A percentile compares a stretch with the other conserved stretches of the same genome.
These are phyloP conservation scores for Botrytis elliptica DNA, from an alignment of 2,329 filamentous ascomycete genomes.

Conservation along the genomic window DNA sequence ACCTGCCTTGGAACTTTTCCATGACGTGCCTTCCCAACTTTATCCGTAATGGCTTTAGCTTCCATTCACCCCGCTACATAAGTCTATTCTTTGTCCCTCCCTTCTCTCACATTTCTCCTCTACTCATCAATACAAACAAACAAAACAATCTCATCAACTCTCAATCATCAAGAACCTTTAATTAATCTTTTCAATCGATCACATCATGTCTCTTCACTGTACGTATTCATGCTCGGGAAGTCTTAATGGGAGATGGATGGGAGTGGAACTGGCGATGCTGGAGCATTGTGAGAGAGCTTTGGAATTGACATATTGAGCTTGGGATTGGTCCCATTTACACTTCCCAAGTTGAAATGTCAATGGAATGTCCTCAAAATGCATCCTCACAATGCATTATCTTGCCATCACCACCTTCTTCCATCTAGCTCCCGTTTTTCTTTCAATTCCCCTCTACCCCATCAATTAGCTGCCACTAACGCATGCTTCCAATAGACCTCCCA, in stretches of 20 bases:
- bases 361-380: neutral
- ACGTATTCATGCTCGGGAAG: constrained; percentile 20
- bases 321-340: neutral
- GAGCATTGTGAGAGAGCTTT: neutral
- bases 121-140: neutral
- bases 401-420: constrained; percentile 8
- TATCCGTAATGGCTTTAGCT: constrained; percentile 18
- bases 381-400: neutral
- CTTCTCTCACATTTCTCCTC: neutral
- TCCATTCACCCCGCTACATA: constrained; percentile 11
- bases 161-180: constrained; percentile 22
- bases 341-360: neutral
- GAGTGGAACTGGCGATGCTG: neutral
- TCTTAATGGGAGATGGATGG: neutral
- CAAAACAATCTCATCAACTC: neutral
- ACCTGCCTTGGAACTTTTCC: constrained; percentile 13
- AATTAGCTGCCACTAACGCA: constrained; percentile 7
- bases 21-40: constrained; percentile 20
- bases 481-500: constrained; percentile 52
- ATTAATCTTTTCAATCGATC: constrained; percentile 21
- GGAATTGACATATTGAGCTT: neutral
- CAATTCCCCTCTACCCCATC: neutral
- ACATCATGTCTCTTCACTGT: constrained; percentile 37
- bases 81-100: constrained; percentile 14
- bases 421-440: neutral